Evolutionary conservation across 768 basidiomycete species (phyloP), one percentile per base, ranked within the genome.

Genomic region (Boletus rufocinnamomeus): DNA sequence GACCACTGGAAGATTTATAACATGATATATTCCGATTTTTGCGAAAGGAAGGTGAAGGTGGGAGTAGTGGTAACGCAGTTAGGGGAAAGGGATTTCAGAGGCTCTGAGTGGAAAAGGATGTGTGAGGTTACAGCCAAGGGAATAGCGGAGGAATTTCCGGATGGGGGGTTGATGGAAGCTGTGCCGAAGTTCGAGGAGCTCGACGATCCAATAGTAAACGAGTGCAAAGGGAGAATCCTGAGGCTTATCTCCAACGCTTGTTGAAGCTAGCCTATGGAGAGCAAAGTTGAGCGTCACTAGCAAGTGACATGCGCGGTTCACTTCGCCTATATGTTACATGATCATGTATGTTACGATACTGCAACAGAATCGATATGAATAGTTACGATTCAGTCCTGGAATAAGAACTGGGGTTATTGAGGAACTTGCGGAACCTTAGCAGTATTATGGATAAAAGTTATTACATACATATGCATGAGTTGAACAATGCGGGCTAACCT

Each of bases 211-310:
- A 34, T 34, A 21, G 58, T 69, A 28, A 21, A 17, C 32, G 68
- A 60, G 14, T 71, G 68, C 59, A 71, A 47, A 43, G 25, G 11
- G 25, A 71, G 59, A 38, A 61, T 69, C 27, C 25, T 69, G n/a
- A 23, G 16, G 25, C 68, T 69, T 11, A 69, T 69, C 50, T 63
- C 65, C 32, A 53, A 44, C 5, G 56, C 46, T 45, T 53, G 58
- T 60, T 13, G n/a, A 21, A 30, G 37, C 25, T n/a, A 45, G n/a
- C 38, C 32, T 21, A 16, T 23, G 11, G 21, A 17, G 30, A 25
- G 8, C n/a, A 17, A 25, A 34, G 13, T 38, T 23, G 21, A 32
- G 32, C 40, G 38, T 56, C 38, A 41, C 30, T 6, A 30, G 11
- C n/a, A 35, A 17, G 37, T 40, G 21, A 54, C 35, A 53, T 32